Conservation (phyloP, 1,139 yeast species). For the Saccharomyces hybrid region DNA sequence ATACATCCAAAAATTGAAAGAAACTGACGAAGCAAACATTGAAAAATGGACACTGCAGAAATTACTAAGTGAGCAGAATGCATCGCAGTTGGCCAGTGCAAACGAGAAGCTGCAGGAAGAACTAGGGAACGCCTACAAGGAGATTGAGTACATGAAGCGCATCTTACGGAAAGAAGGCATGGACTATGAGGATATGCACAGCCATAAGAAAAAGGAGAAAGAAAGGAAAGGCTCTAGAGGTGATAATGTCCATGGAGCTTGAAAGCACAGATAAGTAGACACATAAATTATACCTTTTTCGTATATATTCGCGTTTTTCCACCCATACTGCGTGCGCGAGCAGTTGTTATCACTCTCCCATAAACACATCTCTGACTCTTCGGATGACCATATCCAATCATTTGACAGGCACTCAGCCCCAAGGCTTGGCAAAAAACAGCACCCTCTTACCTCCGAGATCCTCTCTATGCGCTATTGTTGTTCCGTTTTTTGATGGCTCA, state of each 20-base stretch:
- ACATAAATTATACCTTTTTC: neutral
- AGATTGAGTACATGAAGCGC: constrained; percentile 74
- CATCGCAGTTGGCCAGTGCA: constrained; percentile 66
- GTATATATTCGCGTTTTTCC: neutral
- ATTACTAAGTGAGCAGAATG: constrained; percentile 83
- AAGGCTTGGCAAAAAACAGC: neutral
- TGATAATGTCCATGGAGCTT: neutral
- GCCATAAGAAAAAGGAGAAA: constrained; percentile 1
- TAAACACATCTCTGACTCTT: neutral
- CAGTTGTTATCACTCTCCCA: neutral
- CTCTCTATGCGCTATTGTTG: neutral
- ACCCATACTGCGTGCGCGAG: neutral
- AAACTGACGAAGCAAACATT: constrained; percentile 75
- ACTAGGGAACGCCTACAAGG: constrained; percentile 86
- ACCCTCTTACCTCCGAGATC: neutral
- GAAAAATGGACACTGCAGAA: constrained; percentile 94
- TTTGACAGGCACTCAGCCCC: neutral
- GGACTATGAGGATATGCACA: constrained; percentile 6
- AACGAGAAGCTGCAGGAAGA: constrained; percentile 75
- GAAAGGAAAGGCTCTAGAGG: neutral
- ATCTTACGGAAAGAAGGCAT: constrained; percentile 15
- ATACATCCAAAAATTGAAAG: constrained; percentile 79
- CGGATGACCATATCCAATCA: neutral
- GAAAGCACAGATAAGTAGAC: neutral
- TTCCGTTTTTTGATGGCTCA: neutral